Evolutionary conservation across 805 yeast species (phyloP).

Genomic region (Cyberlindnera veronae): DNA sequence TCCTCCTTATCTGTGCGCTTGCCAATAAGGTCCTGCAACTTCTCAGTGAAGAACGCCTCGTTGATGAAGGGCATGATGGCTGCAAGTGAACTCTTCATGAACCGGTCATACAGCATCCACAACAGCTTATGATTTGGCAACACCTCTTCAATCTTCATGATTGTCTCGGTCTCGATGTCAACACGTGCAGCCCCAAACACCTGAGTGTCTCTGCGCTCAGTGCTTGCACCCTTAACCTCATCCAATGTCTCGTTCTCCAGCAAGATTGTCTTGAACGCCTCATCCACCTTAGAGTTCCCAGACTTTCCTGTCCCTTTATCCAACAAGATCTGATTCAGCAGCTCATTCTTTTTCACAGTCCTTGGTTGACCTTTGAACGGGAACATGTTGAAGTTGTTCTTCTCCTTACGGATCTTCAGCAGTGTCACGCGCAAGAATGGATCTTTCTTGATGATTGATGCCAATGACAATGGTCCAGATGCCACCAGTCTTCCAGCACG

Average conservation of each 20-base stretch:
- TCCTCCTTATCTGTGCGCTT: slow-evolving; percentile 9
- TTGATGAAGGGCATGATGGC: slow-evolving; percentile 29
- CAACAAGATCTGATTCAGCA: slow-evolving; percentile 19
- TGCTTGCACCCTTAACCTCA: slow-evolving; percentile 27
- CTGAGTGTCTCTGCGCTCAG: slow-evolving; percentile 15
- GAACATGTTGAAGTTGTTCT: slow-evolving; percentile 11
- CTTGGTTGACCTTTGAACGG: slow-evolving; percentile 5
- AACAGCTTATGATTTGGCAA: slow-evolving; percentile 23
- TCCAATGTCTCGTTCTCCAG: slow-evolving; percentile 37
- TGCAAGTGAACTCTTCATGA: slow-evolving; percentile 17
- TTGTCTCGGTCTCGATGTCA: slow-evolving; percentile 22
- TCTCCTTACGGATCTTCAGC: slow-evolving; percentile 29
- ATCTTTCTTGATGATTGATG: slow-evolving; percentile 29
- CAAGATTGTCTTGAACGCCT: slow-evolving; percentile 31
- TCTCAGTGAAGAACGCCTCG: slow-evolving; percentile 17
- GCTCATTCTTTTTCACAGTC: slow-evolving; percentile 13
- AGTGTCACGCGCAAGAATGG: slow-evolving; percentile 28
- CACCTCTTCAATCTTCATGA: slow-evolving; percentile 19
- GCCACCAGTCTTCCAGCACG: slow-evolving; percentile 32
- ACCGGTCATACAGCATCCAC: slow-evolving; percentile 24
- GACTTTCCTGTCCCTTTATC: slow-evolving; percentile 17
- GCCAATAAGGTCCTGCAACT: slow-evolving; percentile 13
- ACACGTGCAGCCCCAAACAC: slow-evolving; percentile 7
- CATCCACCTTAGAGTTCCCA: slow-evolving; percentile 20
- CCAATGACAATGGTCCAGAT: slow-evolving; percentile 31